Evolutionary conservation across 768 basidiomycete species (phyloP), one percentile per base, ranked within the genome.

Genomic region (Leccinum olivaceopallidum): DNA sequence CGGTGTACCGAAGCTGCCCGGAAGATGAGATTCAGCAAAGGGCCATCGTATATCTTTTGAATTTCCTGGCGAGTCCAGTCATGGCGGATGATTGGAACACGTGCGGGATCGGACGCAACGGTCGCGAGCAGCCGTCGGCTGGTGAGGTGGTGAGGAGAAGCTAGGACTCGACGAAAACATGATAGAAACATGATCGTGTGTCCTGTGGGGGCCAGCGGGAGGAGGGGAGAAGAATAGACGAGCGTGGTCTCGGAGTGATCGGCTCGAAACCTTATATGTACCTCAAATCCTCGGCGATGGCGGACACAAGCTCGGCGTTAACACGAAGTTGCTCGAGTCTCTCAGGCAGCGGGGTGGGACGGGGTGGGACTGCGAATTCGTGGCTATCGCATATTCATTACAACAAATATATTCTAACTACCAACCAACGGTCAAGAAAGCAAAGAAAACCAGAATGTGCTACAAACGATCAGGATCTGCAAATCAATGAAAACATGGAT

Each of bases 11-110:
- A 75, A 14, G 94, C 92, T 37, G 96, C 89, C 55, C 86, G 85
- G 75, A 90, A 98, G 61, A 96, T 87, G 57, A 96, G 87, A 50
- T 95, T 91, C 67, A 98, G 83, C 55, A 98, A 75, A 7, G 96
- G 92, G 5, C 81, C 80, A 73, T 97, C 86, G 71, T 92, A 98
- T 58, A 98, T 88, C 56, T 81, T 75, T 71, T 94, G 88, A 59
- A 98, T 89, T 75, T 97, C 93, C 30, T 82, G 76, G 67, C 84
- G 86, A 26, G 82, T 78, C 95, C 94, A 95, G 63, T 87, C 79
- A 65, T 84, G 81, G 47, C 87, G 80, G 48, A 83, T 75, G 28
- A 58, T 22, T 54, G 65, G 18, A 62, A 63, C 32, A 4, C 44
- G 37, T 2, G 53, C 34, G 14, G 55, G 44, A 53, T 60, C 62